These are phyloP conservation scores for Aspergillus fijiensis DNA, from an alignment of 2,329 filamentous ascomycete genomes.

Conservation along the genomic window DNA sequence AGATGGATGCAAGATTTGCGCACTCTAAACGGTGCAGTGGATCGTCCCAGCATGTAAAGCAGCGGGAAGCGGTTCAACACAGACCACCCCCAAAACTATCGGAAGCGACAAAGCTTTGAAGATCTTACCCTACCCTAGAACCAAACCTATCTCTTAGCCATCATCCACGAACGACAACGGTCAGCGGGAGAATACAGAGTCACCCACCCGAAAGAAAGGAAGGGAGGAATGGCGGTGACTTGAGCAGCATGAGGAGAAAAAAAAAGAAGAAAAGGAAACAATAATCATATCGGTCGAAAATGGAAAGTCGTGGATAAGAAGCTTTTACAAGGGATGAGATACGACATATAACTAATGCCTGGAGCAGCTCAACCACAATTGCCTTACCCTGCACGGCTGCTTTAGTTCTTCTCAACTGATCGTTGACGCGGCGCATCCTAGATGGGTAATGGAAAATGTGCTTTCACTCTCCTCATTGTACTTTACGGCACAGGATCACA, in stretches of 20 bases:
- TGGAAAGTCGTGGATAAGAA: constrained; percentile 1
- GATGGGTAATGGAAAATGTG: not conserved
- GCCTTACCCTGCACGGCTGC: not conserved
- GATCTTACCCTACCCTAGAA: not conserved
- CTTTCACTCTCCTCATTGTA: not conserved
- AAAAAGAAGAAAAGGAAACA: not conserved
- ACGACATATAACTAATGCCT: not conserved
- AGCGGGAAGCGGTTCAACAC: constrained; percentile 18
- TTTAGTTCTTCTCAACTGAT: not conserved
- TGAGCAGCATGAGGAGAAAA: constrained; percentile 1
- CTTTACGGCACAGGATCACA: not conserved
- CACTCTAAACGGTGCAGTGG: constrained; percentile 20
- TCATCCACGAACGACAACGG: too few species aligned
- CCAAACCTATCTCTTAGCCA: not conserved
- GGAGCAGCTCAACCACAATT: not conserved
- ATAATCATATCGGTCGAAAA: not conserved
- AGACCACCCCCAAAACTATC: constrained; percentile 11
- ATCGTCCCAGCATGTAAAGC: constrained; percentile 17
- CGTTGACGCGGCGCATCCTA: not conserved
- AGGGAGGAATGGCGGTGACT: constrained; percentile 14
- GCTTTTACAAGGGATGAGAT: constrained; percentile 2
- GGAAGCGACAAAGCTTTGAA: not conserved
- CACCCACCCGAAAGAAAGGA: not conserved
- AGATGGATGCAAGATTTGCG: constrained; percentile 21
- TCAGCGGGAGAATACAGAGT: not conserved